Conservation (phyloP, 495 filamentous ascomycete genomes). For the Aspergillus coremiiformis region DNA sequence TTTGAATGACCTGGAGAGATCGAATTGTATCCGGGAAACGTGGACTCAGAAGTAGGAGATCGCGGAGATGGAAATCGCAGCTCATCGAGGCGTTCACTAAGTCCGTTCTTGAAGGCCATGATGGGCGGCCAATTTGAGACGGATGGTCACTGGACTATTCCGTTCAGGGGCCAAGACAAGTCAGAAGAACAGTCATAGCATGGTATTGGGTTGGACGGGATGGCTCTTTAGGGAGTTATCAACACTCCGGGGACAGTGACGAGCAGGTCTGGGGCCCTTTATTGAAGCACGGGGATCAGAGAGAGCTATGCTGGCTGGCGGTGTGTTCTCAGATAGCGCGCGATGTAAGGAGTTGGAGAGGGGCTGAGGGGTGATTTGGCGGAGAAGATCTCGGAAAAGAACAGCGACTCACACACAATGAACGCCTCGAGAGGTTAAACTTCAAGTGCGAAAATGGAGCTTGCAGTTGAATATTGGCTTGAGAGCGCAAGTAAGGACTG, state of each 20-base stretch:
- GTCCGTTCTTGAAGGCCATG: conserved; percentile 61
- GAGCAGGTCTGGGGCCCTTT: conserved; percentile 6
- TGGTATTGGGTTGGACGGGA: conserved; percentile 3
- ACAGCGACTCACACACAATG: conserved; percentile 33
- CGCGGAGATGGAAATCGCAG: conserved; percentile 71
- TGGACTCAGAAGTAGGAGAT: conserved; percentile 60
- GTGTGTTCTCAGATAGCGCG: conserved; percentile 24
- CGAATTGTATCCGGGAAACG: conserved; percentile 62
- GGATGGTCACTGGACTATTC: conserved; percentile 28
- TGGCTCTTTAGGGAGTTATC: not conserved
- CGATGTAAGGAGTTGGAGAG: conserved; percentile 37
- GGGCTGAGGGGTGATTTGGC: conserved; percentile 38
- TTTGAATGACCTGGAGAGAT: conserved; percentile 59
- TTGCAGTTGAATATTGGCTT: conserved; percentile 2
- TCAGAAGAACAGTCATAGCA: conserved; percentile 19
- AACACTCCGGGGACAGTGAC: conserved; percentile 7
- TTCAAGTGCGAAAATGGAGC: conserved; percentile 17
- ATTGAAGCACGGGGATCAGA: conserved; percentile 12
- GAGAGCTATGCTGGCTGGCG: conserved; percentile 27
- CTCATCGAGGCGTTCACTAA: conserved; percentile 63
- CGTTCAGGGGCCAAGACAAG: conserved; percentile 17
- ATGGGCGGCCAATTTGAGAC: conserved; percentile 20
- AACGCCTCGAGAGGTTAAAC: conserved; percentile 35
- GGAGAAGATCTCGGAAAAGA: conserved; percentile 29
- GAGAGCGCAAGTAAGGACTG: conserved; percentile 12